phyloP scores from a whole-genome alignment of 768 basidiomycete genomes.

The Hemileccinum rubropunctum region DNA sequence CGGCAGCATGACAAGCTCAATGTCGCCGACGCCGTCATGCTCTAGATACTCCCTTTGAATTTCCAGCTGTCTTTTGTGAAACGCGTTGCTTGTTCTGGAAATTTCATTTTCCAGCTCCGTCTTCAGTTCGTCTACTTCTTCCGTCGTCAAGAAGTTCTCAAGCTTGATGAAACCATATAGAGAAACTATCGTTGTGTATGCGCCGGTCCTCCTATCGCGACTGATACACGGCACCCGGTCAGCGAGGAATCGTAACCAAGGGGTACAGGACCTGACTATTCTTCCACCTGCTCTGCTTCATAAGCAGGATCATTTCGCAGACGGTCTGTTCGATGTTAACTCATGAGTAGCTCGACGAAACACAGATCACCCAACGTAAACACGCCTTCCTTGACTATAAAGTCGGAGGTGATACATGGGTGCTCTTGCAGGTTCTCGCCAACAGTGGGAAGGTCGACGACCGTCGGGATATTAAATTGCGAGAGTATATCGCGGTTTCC shows the following conservation, averaged over 20 bases:
- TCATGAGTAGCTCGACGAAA: too few species aligned
- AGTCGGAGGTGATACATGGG: neutral
- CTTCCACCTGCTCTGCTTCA: constrained; percentile 5
- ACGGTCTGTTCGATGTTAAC: too few species aligned
- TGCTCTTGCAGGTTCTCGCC: constrained; percentile 23
- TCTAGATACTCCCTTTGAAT: constrained; percentile 10
- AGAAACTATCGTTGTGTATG: constrained; percentile 14
- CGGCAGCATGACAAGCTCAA: constrained; percentile 19
- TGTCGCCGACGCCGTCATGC: constrained; percentile 5
- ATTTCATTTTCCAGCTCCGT: constrained; percentile 9
- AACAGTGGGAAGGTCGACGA: constrained; percentile 16
- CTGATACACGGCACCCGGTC: neutral
- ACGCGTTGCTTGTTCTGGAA: neutral
- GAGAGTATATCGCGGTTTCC: constrained; percentile 14
- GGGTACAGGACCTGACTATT: constrained; percentile 14
- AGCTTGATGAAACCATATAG: constrained; percentile 20
- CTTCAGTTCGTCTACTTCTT: constrained; percentile 14
- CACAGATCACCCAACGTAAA: too few species aligned
- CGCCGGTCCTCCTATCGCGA: constrained; percentile 10
- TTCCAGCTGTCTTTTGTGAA: constrained; percentile 15
- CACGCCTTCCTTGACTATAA: too few species aligned
- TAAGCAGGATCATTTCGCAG: constrained; percentile 13
- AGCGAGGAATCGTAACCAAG: neutral
- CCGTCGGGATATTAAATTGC: constrained; percentile 1
- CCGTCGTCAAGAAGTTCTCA: constrained; percentile 7